Evolutionary conservation across 2,329 filamentous ascomycete genomes (phyloP).

Genomic region (Colletotrichum liriopes): DNA sequence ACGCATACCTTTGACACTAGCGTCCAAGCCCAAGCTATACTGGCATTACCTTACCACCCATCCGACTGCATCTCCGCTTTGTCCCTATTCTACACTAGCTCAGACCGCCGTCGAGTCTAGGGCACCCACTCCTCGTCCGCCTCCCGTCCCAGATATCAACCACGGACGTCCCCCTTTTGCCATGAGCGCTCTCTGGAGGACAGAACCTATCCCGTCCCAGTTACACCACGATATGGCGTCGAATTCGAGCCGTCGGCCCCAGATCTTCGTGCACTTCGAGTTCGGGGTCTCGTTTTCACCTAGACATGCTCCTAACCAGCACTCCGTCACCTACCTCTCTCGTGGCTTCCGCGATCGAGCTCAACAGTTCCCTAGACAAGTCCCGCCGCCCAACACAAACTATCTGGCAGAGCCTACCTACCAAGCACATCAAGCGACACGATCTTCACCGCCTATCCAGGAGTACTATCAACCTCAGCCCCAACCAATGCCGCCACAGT

Average conservation of each 20-base stretch:
- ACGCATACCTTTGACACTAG: constrained; percentile 39
- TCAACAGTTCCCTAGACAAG: constrained; percentile 60
- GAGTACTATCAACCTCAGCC: constrained; percentile 43
- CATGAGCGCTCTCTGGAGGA: constrained; percentile 46
- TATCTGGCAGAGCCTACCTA: constrained; percentile 51
- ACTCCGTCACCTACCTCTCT: constrained; percentile 64
- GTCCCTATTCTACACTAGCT: constrained; percentile 32
- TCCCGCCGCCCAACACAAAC: constrained; percentile 63
- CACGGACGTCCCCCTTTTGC: constrained; percentile 20
- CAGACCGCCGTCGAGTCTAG: constrained; percentile 36
- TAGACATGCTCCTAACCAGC: constrained; percentile 60
- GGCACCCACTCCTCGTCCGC: constrained; percentile 23
- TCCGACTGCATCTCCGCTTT: constrained; percentile 41
- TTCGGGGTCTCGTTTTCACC: constrained; percentile 67
- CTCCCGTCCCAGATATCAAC: constrained; percentile 36
- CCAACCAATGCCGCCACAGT: constrained; percentile 37
- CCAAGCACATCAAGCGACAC: constrained; percentile 38
- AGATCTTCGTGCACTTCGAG: constrained; percentile 67
- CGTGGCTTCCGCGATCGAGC: constrained; percentile 60
- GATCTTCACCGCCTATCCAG: constrained; percentile 37
- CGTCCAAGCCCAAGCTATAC: constrained; percentile 35
- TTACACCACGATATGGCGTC: constrained; percentile 47
- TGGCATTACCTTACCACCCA: constrained; percentile 21
- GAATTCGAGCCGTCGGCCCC: constrained; percentile 53
- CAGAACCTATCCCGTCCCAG: constrained; percentile 45